Evolutionary conservation across 331 rosid genomes (phyloP).

Genomic region (Quercus lobata): DNA sequence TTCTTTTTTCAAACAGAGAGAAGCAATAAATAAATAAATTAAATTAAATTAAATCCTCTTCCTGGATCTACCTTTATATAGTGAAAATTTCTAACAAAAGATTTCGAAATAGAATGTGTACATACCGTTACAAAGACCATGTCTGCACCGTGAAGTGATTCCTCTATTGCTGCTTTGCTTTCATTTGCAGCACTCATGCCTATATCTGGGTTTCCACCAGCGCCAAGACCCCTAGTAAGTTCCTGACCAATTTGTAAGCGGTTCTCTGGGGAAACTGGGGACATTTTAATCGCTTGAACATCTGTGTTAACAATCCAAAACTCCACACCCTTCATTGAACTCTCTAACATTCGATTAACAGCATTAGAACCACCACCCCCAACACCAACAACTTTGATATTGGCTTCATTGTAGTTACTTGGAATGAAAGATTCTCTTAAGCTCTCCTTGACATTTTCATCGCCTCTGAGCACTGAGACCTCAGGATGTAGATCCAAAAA

Average conservation of each 20-base stretch:
- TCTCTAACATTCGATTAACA: constrained; percentile 95
- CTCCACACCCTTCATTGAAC: constrained; percentile 91
- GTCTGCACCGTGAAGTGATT: constrained; percentile 83
- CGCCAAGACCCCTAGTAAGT: constrained; percentile 97
- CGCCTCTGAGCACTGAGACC: constrained; percentile 89
- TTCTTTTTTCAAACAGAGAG: neutral
- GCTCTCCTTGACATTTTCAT: constrained; percentile 49
- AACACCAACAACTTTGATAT: constrained; percentile 88
- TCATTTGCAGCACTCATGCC: constrained; percentile 99
- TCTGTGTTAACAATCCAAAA: constrained; percentile 96
- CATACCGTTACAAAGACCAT: constrained; percentile 96
- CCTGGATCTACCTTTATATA: neutral
- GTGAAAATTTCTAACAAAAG: neutral
- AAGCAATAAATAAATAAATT: neutral
- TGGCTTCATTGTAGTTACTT: constrained; percentile 64
- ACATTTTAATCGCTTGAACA: constrained; percentile 95
- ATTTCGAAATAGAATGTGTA: constrained; percentile 19
- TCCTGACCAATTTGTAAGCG: constrained; percentile 87
- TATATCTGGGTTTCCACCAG: constrained; percentile 95
- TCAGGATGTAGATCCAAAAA: constrained; percentile 86
- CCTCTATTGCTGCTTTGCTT: constrained; percentile 73
- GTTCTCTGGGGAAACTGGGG: constrained; percentile 67
- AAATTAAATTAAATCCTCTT: neutral
- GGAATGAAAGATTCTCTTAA: constrained; percentile 37
- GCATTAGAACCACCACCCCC: constrained; percentile 99